Evolutionary conservation across 208 protist species (phyloP).

Genomic region (Leishmania major): DNA sequence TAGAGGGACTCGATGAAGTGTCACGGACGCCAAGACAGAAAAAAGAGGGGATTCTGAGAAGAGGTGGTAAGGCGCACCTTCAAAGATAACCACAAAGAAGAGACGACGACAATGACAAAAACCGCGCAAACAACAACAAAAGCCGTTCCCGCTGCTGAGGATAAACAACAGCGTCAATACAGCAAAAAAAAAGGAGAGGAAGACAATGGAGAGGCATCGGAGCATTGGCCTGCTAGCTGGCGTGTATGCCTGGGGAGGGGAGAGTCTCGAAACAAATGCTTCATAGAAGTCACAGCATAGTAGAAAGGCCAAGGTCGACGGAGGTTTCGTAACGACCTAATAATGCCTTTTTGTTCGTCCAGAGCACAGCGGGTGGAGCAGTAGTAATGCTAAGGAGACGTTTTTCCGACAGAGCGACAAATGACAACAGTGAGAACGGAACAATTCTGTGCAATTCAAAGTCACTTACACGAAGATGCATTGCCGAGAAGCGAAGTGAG

Average conservation of each 20-base stretch:
- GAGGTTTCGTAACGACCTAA: neutral
- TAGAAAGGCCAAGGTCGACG: neutral
- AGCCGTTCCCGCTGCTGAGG: neutral
- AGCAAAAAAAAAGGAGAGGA: neutral
- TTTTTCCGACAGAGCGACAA: neutral
- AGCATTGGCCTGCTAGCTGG: neutral
- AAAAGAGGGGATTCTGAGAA: neutral
- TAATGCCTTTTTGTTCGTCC: neutral
- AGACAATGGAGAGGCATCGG: neutral
- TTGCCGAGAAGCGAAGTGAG: slow-evolving; percentile 29
- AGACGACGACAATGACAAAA: neutral
- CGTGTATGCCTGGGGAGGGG: neutral
- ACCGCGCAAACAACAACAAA: neutral
- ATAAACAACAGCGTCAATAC: neutral
- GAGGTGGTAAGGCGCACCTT: neutral
- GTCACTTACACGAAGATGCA: neutral
- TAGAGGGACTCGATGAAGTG: neutral
- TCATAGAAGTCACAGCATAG: neutral
- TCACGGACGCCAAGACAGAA: neutral
- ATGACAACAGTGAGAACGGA: neutral
- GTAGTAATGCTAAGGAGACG: neutral
- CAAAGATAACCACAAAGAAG: neutral
- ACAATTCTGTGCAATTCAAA: neutral
- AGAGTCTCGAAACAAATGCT: neutral
- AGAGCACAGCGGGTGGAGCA: neutral